Base-by-base conservation (phyloP, 208 protist genomes). In the Porcisia deanei region DNA sequence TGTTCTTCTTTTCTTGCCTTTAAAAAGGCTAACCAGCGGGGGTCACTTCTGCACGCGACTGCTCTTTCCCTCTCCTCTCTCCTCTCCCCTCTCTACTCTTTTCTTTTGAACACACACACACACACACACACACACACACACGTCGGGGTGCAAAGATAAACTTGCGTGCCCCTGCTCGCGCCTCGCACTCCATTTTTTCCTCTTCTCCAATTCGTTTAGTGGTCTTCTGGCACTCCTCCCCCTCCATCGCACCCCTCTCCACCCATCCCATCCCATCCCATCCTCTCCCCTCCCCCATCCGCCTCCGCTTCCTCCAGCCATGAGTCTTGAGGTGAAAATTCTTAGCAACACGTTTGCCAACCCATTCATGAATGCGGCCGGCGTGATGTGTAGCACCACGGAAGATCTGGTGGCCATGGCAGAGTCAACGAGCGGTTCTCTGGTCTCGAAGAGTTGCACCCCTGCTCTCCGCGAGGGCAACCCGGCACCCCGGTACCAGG, bases 301-400 rank as follows among this genome's bases (percentile, higher is more conserved):
- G 20, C 18, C 64, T 20, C n/a, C 12, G 43, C 5, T n/a, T 4
- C 4, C 45, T n/a, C 30, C 5, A 39, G 69, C 41, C 25, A 96
- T 96, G 92, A 90, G 83, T 74, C 85, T 96, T 30, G 76, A 91
- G 43, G 75, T 96, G 53, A 73, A 76, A 49, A 76, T 95, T 59
- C 85, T 97, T 25, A 69, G 72, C 60, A 79, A 86, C 75, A 69
- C 66, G 45, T 91, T 94, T 73, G 84, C 82, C 60, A 97, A 97
- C 81, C 93, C 91, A 49, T 94, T 97, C 76, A 95, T 97, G 93
- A 97, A 97, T 79, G 91, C 93, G 34, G 90, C 93, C 1, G 93
- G 90, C 65, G 92, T 97, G 43, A 68, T 91, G 67, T 97, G 93
- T 82, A 92, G 81, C 78, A 90, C 84, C 14, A 71, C 57, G 49